These are phyloP conservation scores for Malassezia pachydermatis DNA, from an alignment of 1,284 basidiomycete species.

Conservation along the genomic window DNA sequence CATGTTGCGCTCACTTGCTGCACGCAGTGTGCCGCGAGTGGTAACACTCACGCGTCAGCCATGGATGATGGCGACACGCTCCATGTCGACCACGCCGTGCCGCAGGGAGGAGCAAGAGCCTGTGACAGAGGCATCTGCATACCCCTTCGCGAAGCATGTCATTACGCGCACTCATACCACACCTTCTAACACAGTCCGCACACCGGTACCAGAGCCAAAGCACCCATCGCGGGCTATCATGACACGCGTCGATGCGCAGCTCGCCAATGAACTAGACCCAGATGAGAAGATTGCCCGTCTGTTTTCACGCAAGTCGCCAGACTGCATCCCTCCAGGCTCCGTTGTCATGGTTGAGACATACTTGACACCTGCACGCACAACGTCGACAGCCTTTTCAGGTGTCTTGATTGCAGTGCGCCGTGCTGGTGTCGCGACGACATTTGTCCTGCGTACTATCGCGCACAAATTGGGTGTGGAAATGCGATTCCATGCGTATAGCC, in stretches of 20 bases:
- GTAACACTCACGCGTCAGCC: not conserved
- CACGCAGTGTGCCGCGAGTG: not conserved
- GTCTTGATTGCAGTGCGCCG: slow-evolving; percentile 41
- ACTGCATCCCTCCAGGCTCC: slow-evolving; percentile 38
- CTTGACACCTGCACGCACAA: slow-evolving; percentile 29
- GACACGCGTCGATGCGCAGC: slow-evolving; percentile 30
- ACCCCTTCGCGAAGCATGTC: slow-evolving; percentile 32
- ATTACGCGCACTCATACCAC: slow-evolving; percentile 18
- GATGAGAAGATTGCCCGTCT: slow-evolving; percentile 33
- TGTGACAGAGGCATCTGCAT: slow-evolving; percentile 2
- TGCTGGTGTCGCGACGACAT: slow-evolving; percentile 37
- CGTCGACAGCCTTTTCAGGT: slow-evolving; percentile 39
- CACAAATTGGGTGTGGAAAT: slow-evolving; percentile 47
- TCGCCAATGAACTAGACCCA: slow-evolving; percentile 35
- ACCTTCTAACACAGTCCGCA: slow-evolving; percentile 5
- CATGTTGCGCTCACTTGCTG: slow-evolving; percentile 5
- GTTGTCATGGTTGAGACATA: slow-evolving; percentile 44
- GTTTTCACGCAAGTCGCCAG: slow-evolving; percentile 33
- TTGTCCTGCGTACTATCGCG: slow-evolving; percentile 42
- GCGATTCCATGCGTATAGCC: slow-evolving; percentile 42
- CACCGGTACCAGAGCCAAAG: slow-evolving; percentile 25
- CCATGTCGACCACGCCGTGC: slow-evolving; percentile 1
- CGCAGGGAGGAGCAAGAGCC: slow-evolving; percentile 3
- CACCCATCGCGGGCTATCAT: slow-evolving; percentile 29
- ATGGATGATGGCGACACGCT: not conserved